Percentiles rank a stretch among this genome's conserved stretches.
phyloP scores from a whole-genome alignment of 1,139 yeast genomes.

The Diutina mesorugosa region DNA sequence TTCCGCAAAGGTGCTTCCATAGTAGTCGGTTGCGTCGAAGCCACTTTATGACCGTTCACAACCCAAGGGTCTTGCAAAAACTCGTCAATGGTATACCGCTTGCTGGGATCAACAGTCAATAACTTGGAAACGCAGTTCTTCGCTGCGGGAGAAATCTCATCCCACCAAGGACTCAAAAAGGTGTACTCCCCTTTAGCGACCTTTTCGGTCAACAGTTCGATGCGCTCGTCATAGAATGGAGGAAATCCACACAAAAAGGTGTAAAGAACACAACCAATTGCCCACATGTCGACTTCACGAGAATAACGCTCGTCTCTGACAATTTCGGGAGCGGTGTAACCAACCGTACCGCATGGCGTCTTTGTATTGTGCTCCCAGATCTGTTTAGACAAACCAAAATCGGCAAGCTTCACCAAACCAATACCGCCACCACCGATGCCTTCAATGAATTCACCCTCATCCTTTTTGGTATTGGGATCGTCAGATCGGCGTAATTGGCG shows the following conservation, averaged over 20 bases:
- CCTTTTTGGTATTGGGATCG: conserved; percentile 33
- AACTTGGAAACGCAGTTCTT: conserved; percentile 59
- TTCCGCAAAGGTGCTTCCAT: background rate
- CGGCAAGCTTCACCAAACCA: conserved; percentile 41
- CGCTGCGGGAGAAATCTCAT: conserved; percentile 41
- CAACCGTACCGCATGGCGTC: conserved; percentile 38
- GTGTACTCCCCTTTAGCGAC: conserved; percentile 49
- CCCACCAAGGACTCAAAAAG: conserved; percentile 53
- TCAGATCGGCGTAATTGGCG: conserved; percentile 34
- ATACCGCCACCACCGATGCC: conserved; percentile 41
- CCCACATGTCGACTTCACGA: conserved; percentile 56
- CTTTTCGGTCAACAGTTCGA: conserved; percentile 42
- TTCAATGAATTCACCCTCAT: conserved; percentile 37
- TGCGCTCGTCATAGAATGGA: conserved; percentile 47
- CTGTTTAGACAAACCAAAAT: conserved; percentile 45
- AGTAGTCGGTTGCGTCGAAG: background rate
- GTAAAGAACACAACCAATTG: conserved; percentile 48
- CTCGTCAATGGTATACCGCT: conserved; percentile 68
- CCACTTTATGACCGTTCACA: conserved; percentile 9
- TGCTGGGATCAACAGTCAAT: conserved; percentile 71
- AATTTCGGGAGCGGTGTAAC: conserved; percentile 52
- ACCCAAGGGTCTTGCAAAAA: conserved; percentile 84
- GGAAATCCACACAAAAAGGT: conserved; percentile 52
- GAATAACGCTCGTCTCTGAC: conserved; percentile 45
- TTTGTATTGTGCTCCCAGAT: conserved; percentile 48